Percentiles rank a stretch among this genome's conserved stretches.
Evolutionary conservation across 192 early-diverging fungal species (phyloP).

Genomic region (Coemansia sp.): DNA sequence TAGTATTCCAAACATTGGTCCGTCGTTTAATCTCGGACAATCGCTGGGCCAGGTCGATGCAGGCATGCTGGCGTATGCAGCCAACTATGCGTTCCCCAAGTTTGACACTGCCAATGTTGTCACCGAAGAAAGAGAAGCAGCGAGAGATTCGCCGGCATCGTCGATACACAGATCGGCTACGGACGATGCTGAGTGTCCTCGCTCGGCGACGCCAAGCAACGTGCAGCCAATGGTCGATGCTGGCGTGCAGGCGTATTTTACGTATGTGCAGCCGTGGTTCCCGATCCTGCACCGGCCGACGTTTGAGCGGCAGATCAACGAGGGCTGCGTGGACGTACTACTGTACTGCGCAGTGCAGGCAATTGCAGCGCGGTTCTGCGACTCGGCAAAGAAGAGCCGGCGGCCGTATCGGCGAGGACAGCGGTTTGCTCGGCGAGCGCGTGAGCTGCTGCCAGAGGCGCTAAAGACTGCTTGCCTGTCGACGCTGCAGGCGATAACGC

Average conservation of each 20-base stretch:
- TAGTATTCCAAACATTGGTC: conserved; percentile 11
- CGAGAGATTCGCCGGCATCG: conserved; percentile 2
- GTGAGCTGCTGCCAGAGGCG: conserved; percentile 20
- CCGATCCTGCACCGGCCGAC: conserved; percentile 49
- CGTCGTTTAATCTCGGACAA: conserved; percentile 14
- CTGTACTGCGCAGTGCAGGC: conserved; percentile 49
- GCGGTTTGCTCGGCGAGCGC: conserved; percentile 27
- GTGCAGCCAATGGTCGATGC: conserved; percentile 21
- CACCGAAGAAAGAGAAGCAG: background rate
- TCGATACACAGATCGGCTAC: conserved; percentile 5
- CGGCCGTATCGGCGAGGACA: conserved; percentile 32
- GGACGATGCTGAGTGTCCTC: background rate
- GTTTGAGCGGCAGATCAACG: conserved; percentile 38
- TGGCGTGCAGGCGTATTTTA: conserved; percentile 34
- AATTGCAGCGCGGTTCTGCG: conserved; percentile 25
- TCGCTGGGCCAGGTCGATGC: background rate
- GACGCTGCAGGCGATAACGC: conserved; percentile 38
- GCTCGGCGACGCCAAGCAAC: conserved; percentile 1
- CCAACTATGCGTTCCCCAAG: conserved; percentile 47
- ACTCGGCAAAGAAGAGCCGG: background rate
- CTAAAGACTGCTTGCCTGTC: conserved; percentile 15
- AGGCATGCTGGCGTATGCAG: conserved; percentile 15
- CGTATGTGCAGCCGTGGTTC: conserved; percentile 50
- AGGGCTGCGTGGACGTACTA: conserved; percentile 28
- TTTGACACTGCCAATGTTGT: background rate